phyloP scores from a whole-genome alignment of 2,329 filamentous ascomycete genomes.

The Colletotrichum simmondsii region DNA sequence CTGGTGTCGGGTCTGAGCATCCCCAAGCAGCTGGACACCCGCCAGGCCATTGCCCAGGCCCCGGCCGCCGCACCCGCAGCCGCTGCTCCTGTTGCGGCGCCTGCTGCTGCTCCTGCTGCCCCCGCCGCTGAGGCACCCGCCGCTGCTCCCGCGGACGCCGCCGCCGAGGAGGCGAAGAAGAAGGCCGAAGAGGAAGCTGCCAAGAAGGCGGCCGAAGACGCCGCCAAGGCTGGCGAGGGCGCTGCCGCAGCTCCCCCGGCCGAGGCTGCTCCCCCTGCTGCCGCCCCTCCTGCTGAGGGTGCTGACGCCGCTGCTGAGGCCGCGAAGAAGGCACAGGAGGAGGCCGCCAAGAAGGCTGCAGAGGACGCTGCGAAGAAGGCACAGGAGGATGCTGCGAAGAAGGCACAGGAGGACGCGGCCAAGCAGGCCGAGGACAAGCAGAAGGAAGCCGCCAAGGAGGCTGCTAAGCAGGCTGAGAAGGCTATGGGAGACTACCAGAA shows the following conservation, averaged over 20 bases:
- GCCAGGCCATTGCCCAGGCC: slow-evolving; percentile 13
- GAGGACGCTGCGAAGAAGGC: slow-evolving; percentile 4
- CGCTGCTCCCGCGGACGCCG: slow-evolving; percentile 12
- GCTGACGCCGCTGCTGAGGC: slow-evolving; percentile 10
- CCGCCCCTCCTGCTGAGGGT: slow-evolving; percentile 1
- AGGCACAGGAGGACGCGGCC: neutral
- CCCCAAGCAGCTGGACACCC: slow-evolving; percentile 33
- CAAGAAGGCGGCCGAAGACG: neutral
- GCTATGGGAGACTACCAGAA: slow-evolving; percentile 14
- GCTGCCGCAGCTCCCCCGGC: neutral
- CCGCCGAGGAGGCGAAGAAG: slow-evolving; percentile 29
- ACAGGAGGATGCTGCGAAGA: neutral
- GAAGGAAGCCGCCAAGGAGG: slow-evolving; percentile 19
- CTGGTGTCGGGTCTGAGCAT: slow-evolving; percentile 44
- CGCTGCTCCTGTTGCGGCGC: neutral
- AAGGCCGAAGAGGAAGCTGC: slow-evolving; percentile 29
- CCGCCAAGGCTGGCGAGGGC: neutral
- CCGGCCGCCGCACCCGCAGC: neutral
- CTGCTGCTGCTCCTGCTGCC: neutral
- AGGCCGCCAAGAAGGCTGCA: neutral
- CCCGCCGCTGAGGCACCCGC: neutral
- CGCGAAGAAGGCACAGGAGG: neutral
- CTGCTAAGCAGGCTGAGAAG: slow-evolving; percentile 26
- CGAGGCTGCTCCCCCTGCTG: neutral
- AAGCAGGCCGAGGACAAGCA: neutral